Evolutionary conservation across 805 yeast genomes (phyloP).

Genomic region (Blastobotrys attinorum): DNA sequence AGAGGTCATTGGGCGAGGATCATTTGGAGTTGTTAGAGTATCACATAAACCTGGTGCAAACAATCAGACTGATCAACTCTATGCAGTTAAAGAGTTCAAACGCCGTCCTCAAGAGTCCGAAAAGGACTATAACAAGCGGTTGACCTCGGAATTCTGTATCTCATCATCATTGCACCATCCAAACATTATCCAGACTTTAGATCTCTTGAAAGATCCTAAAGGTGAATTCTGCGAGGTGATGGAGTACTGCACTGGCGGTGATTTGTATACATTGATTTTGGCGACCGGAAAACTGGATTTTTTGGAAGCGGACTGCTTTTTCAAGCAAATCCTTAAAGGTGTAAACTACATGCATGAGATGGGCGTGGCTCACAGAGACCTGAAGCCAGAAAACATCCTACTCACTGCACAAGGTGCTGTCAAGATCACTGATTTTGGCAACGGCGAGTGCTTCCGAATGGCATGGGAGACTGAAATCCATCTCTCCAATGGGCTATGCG

Average conservation of each 20-base stretch:
- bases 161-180: conserved; percentile 67
- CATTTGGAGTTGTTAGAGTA: conserved; percentile 88
- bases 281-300: conserved; percentile 46
- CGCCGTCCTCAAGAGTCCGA: conserved; percentile 51
- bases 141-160: conserved; percentile 86
- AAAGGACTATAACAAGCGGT: conserved; percentile 55
- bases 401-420: conserved; percentile 58
- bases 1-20: conserved; percentile 88
- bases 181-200: conserved; percentile 71
- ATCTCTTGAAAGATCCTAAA: conserved; percentile 65
- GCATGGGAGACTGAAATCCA: conserved; percentile 79
- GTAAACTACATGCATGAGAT: conserved; percentile 78
- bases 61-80: conserved; percentile 38
- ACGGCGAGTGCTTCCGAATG: conserved; percentile 82
- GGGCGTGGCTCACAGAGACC: conserved; percentile 91
- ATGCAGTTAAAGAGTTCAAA: conserved; percentile 72
- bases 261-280: conserved; percentile 53
- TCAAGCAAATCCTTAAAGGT: conserved; percentile 80
- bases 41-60: conserved; percentile 51
- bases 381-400: conserved; percentile 81
- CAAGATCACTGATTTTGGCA: conserved; percentile 81
- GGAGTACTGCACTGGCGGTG: conserved; percentile 94
- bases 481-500: conserved; percentile 65
- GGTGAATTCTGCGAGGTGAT: conserved; percentile 79
- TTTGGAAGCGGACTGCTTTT: conserved; percentile 77